Evolutionary conservation across 805 yeast genomes (phyloP).

Genomic region (Yamadazyma takamatsuzukensis): DNA sequence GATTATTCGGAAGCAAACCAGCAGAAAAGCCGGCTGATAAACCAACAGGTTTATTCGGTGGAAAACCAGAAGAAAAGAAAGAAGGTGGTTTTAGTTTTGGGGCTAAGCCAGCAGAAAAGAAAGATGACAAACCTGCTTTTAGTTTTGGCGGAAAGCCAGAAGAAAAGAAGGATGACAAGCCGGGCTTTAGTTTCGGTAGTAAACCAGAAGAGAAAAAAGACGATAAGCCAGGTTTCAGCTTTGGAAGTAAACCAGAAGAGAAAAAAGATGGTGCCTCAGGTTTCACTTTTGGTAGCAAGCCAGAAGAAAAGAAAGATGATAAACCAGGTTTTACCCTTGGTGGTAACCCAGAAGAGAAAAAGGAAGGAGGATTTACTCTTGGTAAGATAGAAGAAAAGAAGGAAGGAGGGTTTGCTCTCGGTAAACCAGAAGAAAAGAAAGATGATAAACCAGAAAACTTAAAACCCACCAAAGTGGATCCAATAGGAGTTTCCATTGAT

Average conservation of each 20-base stretch:
- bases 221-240: constrained; percentile 16
- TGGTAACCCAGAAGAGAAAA: constrained; percentile 16
- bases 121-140: constrained; percentile 17
- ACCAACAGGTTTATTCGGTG: constrained; percentile 22
- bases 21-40: constrained; percentile 14
- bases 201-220: constrained; percentile 14
- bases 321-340: constrained; percentile 15
- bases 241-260: constrained; percentile 19
- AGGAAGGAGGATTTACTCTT: constrained; percentile 13
- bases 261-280: constrained; percentile 9
- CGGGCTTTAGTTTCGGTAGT: constrained; percentile 16
- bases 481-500: constrained; percentile 72
- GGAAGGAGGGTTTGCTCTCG: constrained; percentile 15
- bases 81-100: constrained; percentile 20
- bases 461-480: constrained; percentile 54
- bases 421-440: constrained; percentile 13
- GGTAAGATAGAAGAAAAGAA: constrained; percentile 12
- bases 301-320: constrained; percentile 20
- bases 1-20: constrained; percentile 17
- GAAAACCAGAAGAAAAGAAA: constrained; percentile 18
- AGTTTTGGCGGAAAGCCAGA: constrained; percentile 15
- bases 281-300: constrained; percentile 22
- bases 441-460: constrained; percentile 13
- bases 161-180: constrained; percentile 12
- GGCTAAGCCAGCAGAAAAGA: constrained; percentile 21